Base-by-base conservation (phyloP, 805 yeast genomes). In the Tetrapisispora taiwanensis region DNA sequence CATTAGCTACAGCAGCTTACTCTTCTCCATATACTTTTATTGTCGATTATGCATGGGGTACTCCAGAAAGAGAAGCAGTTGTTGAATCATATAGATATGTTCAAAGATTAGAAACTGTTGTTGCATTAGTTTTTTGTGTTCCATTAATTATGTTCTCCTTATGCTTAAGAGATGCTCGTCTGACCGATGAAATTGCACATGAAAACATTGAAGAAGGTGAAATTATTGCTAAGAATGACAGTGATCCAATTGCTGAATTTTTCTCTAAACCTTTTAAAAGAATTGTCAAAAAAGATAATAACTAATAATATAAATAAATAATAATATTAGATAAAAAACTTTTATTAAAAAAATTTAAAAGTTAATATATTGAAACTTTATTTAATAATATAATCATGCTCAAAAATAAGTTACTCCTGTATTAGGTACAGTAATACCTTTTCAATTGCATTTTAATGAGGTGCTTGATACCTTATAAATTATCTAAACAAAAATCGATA, bases 1-100 rank as follows among this genome's bases (percentile, higher is more conserved):
- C 69, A 0, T 48, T 72, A n/a, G 76, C 77, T 8, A 50, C 62
- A 0, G 48, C 44, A 2, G 81, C 78, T 13, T 79, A 78, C 53
- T 68, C 67, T 2, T 60, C 70, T 15, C 88, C 88, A 30, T 70
- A 71, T 50, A 60, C 69, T 0, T 79, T 76, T 50, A 67, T 74
- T 40, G 47, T 55, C 2, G 52, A 53, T 0, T 70, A 79, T 54
- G 58, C 76, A 1, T 78, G 84, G 84, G 87, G 79, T 2, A 67
- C 84, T 1, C 75, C 80, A 15, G 75, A 71, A 47, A 74, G 90
- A 62, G 57, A 55, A 2, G 80, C 75, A 3, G 69, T 79, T 41
- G 81, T 79, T 3, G 61, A 56, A 39, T 73, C 84, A 2, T 83
- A 82, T 59, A 72, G 72, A 46, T 65, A 77, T 45, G 71, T 78